Base-by-base conservation (phyloP, 345 rosid species). In the Acer negundo region DNA sequence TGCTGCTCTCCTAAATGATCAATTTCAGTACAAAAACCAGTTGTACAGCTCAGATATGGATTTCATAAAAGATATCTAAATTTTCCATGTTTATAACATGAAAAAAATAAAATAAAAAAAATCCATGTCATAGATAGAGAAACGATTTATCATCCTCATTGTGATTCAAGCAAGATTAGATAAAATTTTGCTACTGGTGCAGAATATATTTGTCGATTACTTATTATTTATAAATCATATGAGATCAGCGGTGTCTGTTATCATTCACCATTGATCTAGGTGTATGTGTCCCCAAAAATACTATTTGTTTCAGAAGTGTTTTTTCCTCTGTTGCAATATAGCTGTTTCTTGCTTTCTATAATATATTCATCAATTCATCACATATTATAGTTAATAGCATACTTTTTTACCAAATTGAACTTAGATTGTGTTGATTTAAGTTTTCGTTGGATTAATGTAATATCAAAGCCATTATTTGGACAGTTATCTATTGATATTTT, bases 401-500 rank as follows among this genome's bases (percentile, higher is more conserved):
- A 19, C 51, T 17, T n/a, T 20, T 72, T 58, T 20, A 67, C 49
- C 58, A 46, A 71, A 61, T 47, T n/a, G 20, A 77, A 63, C 67
- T 47, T 62, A 26, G 16, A 55, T 22, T 53, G 7, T 42, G 51
- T 72, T 81, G 24, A 59, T 58, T 10, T 62, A 74, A 12, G 62
- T 20, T 75, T 40, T 44, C 31, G 47, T 47, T 53, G 67, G 20
- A 42, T 23, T 70, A 46, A 55, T 13, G 24, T 46, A 67, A 42
- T 16, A 44, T 72, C 22, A 28, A 63, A 55, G 23, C 53, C 62
- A 13, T 40, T 38, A 19, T 69, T 66, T 80, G 63, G 11, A 40
- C 31, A 53, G 58, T 26, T 20, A 56, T 73, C 64, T 16, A 63
- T 46, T 80, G 10, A 22, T 71, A 66, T 40, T 80, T 75, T 58